Conservation (phyloP, 2,329 filamentous ascomycete genomes). For the Calonectria pseudoreteaudii region DNA sequence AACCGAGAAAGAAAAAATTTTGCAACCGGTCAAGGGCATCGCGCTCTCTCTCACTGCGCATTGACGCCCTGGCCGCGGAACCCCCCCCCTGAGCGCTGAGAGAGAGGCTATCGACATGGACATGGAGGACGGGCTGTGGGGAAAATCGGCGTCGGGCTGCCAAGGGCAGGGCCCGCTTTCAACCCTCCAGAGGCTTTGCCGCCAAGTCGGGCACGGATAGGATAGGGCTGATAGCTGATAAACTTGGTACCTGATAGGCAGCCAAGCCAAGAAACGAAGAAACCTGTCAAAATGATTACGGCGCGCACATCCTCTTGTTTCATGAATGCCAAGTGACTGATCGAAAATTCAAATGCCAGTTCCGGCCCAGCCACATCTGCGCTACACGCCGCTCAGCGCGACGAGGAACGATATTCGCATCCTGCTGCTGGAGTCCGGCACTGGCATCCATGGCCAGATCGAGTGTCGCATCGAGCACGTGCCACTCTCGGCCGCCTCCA, state of each 20-base stretch:
- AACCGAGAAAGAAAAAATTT: not conserved
- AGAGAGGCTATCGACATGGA: no score
- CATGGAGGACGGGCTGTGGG: not conserved
- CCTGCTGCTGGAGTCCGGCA: not conserved
- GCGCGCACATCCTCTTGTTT: not conserved
- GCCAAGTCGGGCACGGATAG: not conserved
- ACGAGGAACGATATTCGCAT: not conserved
- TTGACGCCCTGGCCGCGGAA: not conserved
- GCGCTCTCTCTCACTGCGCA: not conserved
- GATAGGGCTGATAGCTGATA: not conserved
- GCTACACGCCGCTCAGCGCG: constrained; percentile 1
- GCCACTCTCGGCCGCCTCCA: not conserved
- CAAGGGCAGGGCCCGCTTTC: not conserved
- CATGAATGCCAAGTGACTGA: not conserved
- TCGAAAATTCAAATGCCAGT: not conserved
- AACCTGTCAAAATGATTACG: not conserved
- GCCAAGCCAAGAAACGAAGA: not conserved
- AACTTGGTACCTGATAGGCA: not conserved
- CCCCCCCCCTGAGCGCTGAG: not conserved
- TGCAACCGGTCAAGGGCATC: not conserved
- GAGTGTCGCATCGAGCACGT: constrained; percentile 5
- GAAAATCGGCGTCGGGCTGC: not conserved
- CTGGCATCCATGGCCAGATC: not conserved
- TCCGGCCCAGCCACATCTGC: not conserved
- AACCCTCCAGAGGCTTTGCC: not conserved